These are phyloP conservation scores for Phialemonium atrogriseum DNA, from an alignment of 2,329 filamentous ascomycete genomes.

Conservation along the genomic window DNA sequence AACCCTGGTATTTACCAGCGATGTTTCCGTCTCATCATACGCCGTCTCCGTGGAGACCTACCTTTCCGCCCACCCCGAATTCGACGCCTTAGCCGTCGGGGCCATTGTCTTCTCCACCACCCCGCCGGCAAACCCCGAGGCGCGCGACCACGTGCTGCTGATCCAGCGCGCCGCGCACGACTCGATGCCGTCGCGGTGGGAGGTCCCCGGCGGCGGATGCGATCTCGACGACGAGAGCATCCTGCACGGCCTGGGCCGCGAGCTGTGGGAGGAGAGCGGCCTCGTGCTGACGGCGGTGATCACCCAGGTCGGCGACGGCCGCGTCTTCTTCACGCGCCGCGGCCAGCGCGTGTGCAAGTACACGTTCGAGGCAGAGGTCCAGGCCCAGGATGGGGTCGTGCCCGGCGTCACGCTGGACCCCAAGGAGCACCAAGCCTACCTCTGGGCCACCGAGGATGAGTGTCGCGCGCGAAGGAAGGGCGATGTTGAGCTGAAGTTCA, in stretches of 20 bases:
- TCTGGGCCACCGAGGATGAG: slow-evolving; percentile 27
- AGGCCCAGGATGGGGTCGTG: slow-evolving; percentile 3
- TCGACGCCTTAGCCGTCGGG: slow-evolving; percentile 16
- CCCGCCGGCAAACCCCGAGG: slow-evolving; percentile 1
- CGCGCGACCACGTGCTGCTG: slow-evolving; percentile 23
- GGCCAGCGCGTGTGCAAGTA: slow-evolving; percentile 16
- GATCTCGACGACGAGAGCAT: slow-evolving; percentile 26
- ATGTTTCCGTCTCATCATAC: slow-evolving; percentile 12
- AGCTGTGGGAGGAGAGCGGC: slow-evolving; percentile 34
- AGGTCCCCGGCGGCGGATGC: slow-evolving; percentile 31
- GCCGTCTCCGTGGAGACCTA: slow-evolving; percentile 13
- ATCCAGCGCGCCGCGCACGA: slow-evolving; percentile 29
- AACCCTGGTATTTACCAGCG: slow-evolving; percentile 17
- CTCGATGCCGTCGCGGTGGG: slow-evolving; percentile 31
- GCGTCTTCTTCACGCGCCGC: slow-evolving; percentile 16
- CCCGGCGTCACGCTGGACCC: slow-evolving; percentile 20
- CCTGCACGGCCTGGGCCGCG: slow-evolving; percentile 26
- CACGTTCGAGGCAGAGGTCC: slow-evolving; percentile 18
- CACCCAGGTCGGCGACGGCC: slow-evolving; percentile 9
- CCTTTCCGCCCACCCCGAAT: slow-evolving; percentile 10
- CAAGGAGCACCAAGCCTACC: slow-evolving; percentile 22
- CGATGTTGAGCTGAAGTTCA: slow-evolving; percentile 14
- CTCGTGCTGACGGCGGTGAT: slow-evolving; percentile 19
- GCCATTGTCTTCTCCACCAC: slow-evolving; percentile 18
- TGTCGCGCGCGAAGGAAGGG: slow-evolving; percentile 8